Evolutionary conservation across 441 rosid genomes (phyloP).

Genomic region (Viola pubescens): DNA sequence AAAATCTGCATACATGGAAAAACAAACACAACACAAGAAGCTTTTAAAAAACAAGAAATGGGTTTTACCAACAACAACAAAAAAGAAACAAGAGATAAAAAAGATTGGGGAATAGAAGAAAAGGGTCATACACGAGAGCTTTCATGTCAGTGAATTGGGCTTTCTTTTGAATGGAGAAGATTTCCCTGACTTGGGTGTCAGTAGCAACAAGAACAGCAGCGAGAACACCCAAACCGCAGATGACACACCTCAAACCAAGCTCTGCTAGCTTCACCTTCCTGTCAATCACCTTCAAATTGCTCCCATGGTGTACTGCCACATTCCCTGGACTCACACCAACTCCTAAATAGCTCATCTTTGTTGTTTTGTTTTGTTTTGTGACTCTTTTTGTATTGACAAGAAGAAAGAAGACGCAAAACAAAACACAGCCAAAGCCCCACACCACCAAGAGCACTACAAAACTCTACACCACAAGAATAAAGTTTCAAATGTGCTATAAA

Average conservation of each 20-base stretch:
- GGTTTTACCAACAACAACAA: background rate
- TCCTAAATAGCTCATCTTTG: constrained; percentile 47
- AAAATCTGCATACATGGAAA: constrained; percentile 38
- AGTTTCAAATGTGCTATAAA: too few relatives aligned
- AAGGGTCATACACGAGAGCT: constrained; percentile 64
- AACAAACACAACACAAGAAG: background rate
- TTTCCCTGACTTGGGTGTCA: constrained; percentile 59
- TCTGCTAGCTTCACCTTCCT: constrained; percentile 60
- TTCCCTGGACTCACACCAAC: constrained; percentile 62
- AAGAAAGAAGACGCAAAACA: background rate
- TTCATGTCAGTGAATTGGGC: constrained; percentile 85
- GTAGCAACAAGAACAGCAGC: constrained; percentile 63
- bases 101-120: background rate
- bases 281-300: constrained; percentile 48
- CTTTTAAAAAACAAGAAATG: background rate
- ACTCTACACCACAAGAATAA: too few relatives aligned
- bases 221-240: constrained; percentile 42
- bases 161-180: constrained; percentile 58
- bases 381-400: background rate
- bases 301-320: constrained; percentile 48
- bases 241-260: constrained; percentile 58
- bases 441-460: too few relatives aligned
- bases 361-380: too few relatives aligned
- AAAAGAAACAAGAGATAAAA: background rate
- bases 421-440: background rate